Conservation (phyloP, 768 basidiomycete genomes). For the Tylopilus intermedius region DNA sequence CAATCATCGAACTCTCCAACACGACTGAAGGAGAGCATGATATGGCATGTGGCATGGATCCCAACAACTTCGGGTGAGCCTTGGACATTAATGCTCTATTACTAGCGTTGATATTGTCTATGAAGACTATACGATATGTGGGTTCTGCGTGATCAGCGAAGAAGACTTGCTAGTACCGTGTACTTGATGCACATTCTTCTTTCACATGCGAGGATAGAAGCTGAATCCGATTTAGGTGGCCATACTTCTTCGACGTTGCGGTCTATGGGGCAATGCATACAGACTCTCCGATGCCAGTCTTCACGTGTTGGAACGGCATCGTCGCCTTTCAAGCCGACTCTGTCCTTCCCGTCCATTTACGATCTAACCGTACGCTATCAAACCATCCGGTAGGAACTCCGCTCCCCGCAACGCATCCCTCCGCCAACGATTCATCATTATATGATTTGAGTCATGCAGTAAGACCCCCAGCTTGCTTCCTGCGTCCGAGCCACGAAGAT, state of each 20-base stretch:
- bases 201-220: not conserved
- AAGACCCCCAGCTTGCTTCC: conserved; percentile 16
- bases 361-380: conserved; percentile 36
- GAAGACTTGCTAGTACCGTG: conserved; percentile 15
- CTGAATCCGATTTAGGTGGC: conserved; percentile 24
- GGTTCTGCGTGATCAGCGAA: conserved; percentile 21
- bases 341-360: conserved; percentile 36
- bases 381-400: conserved; percentile 21
- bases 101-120: not conserved
- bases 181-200: not conserved
- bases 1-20: conserved; percentile 35
- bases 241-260: conserved; percentile 38
- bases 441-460: conserved; percentile 17
- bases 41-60: conserved; percentile 42
- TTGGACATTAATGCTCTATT: not conserved
- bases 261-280: conserved; percentile 32
- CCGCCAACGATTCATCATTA: conserved; percentile 4
- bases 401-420: conserved; percentile 15
- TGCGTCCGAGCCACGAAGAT: conserved; percentile 13
- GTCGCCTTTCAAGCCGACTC: conserved; percentile 38
- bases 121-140: conserved; percentile 21
- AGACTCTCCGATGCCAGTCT: conserved; percentile 40
- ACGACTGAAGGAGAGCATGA: conserved; percentile 38
- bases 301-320: conserved; percentile 46
- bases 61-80: conserved; percentile 30